Conservation (phyloP, 257 asterid genomes). For the Jacaranda mimosifolia region DNA sequence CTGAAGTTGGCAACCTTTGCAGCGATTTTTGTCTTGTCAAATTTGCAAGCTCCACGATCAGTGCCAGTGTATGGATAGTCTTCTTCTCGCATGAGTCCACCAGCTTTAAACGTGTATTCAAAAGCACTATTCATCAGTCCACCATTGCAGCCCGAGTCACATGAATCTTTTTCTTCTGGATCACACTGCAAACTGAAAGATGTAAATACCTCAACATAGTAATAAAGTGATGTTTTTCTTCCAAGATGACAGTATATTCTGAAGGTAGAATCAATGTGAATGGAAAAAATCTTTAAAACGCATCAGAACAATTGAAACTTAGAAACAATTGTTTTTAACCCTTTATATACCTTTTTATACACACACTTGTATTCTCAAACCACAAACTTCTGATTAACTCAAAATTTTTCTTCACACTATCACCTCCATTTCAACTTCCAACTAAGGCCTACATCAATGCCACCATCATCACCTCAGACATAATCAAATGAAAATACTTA, state of each 20-base stretch:
- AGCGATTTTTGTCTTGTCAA: conserved; percentile 74
- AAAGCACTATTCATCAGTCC: conserved; percentile 93
- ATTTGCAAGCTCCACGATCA: conserved; percentile 73
- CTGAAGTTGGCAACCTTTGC: conserved; percentile 91
- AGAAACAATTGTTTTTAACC: not conserved
- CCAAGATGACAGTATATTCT: not conserved
- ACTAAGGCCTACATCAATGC: not conserved
- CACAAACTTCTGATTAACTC: not conserved
- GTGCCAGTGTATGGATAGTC: conserved; percentile 88
- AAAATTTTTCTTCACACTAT: not conserved
- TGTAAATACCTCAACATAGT: not conserved
- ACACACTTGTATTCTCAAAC: not conserved
- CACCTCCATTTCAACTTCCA: not conserved
- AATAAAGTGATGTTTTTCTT: not conserved
- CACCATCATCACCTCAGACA: not conserved
- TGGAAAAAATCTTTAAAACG: not conserved
- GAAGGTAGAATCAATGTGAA: not conserved
- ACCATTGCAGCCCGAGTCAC: conserved; percentile 89
- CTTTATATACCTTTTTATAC: not conserved
- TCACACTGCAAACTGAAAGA: conserved; percentile 65
- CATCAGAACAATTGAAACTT: not conserved
- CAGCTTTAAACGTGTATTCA: conserved; percentile 80
- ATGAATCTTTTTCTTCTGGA: conserved; percentile 74
- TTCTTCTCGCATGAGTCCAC: conserved; percentile 88
- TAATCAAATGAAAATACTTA: not conserved